Evolutionary conservation across 2,329 filamentous ascomycete species (phyloP).

Genomic region (Emericellopsis cladophorae): DNA sequence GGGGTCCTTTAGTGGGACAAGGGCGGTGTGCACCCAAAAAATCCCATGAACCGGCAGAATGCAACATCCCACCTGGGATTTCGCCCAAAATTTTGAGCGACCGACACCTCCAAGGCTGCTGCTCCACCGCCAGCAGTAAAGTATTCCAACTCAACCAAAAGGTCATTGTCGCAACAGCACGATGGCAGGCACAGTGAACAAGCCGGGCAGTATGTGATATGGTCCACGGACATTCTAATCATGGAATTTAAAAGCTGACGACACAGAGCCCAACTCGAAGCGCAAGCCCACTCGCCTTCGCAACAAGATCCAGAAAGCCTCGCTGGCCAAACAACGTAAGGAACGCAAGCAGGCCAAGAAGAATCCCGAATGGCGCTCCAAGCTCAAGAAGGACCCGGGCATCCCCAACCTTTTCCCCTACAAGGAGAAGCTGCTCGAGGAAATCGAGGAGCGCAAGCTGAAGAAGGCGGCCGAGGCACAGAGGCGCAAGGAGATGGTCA

Average conservation of each 20-base stretch:
- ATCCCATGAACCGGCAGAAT: too few species aligned
- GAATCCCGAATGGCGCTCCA: constrained; percentile 93
- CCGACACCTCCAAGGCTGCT: too few species aligned
- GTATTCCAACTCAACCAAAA: too few species aligned
- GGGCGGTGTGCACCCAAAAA: too few species aligned
- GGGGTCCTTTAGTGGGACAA: too few species aligned
- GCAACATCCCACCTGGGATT: too few species aligned
- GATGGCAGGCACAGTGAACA: constrained; percentile 43
- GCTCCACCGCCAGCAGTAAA: too few species aligned
- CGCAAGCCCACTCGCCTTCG: constrained; percentile 77
- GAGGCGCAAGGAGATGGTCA: constrained; percentile 59
- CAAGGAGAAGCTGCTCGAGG: constrained; percentile 87
- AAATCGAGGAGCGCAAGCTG: constrained; percentile 81
- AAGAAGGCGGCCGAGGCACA: constrained; percentile 69
- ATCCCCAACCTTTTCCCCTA: constrained; percentile 97
- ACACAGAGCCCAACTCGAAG: constrained; percentile 84
- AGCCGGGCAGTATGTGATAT: constrained; percentile 34
- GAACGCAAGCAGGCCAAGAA: constrained; percentile 80
- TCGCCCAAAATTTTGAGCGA: too few species aligned
- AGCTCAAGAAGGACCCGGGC: constrained; percentile 93
- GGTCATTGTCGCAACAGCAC: constrained; percentile 4
- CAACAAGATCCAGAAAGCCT: constrained; percentile 92
- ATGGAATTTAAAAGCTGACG: not conserved
- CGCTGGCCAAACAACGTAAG: constrained; percentile 83
- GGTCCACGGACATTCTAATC: not conserved